These are phyloP conservation scores for Thuja plicata DNA, from an alignment of 83 land plant species.

Conservation along the genomic window DNA sequence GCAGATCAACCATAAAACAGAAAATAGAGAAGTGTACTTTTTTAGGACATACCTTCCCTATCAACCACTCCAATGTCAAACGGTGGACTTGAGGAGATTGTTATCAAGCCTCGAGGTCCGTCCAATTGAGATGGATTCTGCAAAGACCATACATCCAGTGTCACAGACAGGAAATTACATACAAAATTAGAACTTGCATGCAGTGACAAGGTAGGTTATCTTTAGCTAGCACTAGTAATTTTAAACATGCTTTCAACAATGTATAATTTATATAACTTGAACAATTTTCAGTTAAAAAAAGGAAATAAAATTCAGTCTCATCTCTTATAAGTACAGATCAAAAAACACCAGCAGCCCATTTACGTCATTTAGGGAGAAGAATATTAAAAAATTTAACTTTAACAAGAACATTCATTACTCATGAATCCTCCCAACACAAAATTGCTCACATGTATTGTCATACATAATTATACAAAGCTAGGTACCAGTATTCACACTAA, in stretches of 20 bases:
- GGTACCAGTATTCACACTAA: not conserved
- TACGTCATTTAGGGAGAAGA: not conserved
- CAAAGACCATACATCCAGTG: conserved; percentile 1
- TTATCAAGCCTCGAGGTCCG: conserved; percentile 57
- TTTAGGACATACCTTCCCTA: conserved; percentile 31
- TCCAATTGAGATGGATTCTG: conserved; percentile 56
- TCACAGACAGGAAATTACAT: not conserved
- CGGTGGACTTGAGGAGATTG: conserved; percentile 27
- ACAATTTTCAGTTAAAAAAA: not conserved
- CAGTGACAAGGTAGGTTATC: not conserved
- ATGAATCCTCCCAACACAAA: not conserved
- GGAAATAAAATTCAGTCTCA: not conserved
- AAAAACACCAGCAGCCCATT: not conserved
- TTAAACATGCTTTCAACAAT: not conserved
- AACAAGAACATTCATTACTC: not conserved
- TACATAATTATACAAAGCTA: not conserved
- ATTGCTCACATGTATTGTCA: not conserved
- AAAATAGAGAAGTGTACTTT: not conserved
- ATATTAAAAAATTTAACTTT: not conserved
- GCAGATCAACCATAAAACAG: not conserved
- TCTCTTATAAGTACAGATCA: not conserved
- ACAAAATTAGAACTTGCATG: not conserved
- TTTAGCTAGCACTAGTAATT: not conserved
- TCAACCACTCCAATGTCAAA: conserved; percentile 51
- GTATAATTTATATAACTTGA: not conserved